Evolutionary conservation across 371 early-diverging fungal species (phyloP).

Genomic region (Nosema bombycis): DNA sequence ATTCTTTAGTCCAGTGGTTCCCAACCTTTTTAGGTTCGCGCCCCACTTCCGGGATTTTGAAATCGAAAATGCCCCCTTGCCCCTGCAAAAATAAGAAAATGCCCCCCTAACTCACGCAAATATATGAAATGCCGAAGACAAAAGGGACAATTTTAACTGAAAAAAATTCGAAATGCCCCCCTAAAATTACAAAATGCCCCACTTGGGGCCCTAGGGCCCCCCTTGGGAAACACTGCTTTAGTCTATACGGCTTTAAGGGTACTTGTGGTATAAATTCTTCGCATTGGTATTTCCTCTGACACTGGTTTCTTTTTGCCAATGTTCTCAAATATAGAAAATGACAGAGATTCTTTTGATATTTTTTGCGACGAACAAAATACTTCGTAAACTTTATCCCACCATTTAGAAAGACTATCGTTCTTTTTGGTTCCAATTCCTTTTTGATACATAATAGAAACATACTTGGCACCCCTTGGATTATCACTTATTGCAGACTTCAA

Average conservation of each 20-base stretch:
- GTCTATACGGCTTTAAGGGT: background rate
- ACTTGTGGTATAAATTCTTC: background rate
- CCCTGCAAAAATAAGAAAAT: no score
- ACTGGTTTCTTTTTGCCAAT: background rate
- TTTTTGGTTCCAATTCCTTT: conserved; percentile 51
- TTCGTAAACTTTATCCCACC: conserved; percentile 63
- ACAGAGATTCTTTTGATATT: background rate
- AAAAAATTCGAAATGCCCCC: no score
- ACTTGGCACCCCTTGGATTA: conserved; percentile 37
- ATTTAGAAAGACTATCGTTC: conserved; percentile 46
- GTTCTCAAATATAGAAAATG: background rate
- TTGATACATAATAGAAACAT: conserved; percentile 48
- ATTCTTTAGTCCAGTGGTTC: no score
- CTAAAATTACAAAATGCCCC: no score
- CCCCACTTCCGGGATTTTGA: no score
- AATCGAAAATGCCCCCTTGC: no score
- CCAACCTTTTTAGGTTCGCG: no score
- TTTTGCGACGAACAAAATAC: conserved; percentile 22
- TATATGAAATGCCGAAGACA: no score
- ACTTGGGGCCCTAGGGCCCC: no score
- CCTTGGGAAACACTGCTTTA: no score
- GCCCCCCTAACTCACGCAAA: no score
- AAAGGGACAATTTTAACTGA: no score
- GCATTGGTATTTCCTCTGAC: background rate
- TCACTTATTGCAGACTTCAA: conserved; percentile 53